Base-by-base conservation (phyloP, 2,329 filamentous ascomycete genomes). In the Esteya vermicola region DNA sequence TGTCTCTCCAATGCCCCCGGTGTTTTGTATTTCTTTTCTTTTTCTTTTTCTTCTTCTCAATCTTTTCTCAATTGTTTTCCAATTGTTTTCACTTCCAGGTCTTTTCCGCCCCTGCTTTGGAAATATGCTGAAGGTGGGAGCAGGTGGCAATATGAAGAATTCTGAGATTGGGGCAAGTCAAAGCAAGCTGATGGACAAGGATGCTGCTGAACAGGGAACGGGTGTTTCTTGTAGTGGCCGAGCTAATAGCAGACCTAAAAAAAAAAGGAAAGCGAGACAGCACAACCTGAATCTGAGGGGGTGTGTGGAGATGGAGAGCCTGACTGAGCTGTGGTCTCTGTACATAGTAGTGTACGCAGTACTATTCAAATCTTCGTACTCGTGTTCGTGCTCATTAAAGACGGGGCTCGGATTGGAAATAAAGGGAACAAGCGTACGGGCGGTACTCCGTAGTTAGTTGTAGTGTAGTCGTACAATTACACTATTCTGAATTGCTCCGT, bases 121-220 rank as follows among this genome's bases (percentile, higher is more conserved):
- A n/a, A n/a, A n/a, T n/a, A n/a, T 33, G 18, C 3, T 31, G 28
- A 16, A n/a, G 33, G n/a, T 20, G 27, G 12, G 28, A 28, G 14
- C 20, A 23, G 25, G 36, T 38, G 27, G 36, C 36, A 26, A 38
- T 38, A 38, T 23, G 21, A 38, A 38, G 19, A n/a, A n/a, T n/a
- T n/a, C n/a, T 10, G n/a, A 10, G 18, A 28, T 16, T 22, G 28
- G n/a, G 36, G 19, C 22, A 13, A 38, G 16, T 13, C 27, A n/a
- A 16, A 38, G 19, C 26, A 20, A 31, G 36, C 36, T 38, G 36
- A 31, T 9, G 19, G 36, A 20, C 35, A 27, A 27, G 36, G 36
- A 36, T 36, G 9, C n/a, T 31, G 28, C 23, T 14, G 27, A n/a
- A 31, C 36, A 38, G 36, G 36, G 36, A n/a, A n/a, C n/a, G n/a